Conservation (phyloP, 2,329 filamentous ascomycete genomes). For the Alternaria tenuissima region DNA sequence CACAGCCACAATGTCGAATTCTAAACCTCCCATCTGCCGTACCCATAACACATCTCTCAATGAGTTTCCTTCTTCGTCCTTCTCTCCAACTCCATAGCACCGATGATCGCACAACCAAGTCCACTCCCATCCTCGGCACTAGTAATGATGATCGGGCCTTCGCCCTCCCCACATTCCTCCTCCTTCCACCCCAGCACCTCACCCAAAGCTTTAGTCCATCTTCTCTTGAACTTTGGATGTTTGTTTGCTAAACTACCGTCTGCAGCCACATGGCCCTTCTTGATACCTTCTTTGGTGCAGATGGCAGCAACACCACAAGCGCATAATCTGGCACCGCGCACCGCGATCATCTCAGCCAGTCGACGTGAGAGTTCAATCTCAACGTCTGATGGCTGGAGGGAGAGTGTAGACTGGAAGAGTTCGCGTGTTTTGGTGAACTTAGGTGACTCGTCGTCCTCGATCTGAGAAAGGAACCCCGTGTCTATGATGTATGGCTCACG, state of each 20-base stretch:
- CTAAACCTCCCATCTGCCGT: background rate
- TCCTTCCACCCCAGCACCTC: slow-evolving; percentile 51
- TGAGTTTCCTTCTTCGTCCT: background rate
- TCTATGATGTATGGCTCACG: slow-evolving; percentile 85
- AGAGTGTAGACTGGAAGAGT: slow-evolving; percentile 33
- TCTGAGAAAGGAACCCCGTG: slow-evolving; percentile 85
- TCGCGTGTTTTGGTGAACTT: slow-evolving; percentile 27
- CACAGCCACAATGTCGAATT: background rate
- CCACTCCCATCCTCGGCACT: slow-evolving; percentile 54
- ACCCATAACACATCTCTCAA: background rate
- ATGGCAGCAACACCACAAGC: slow-evolving; percentile 52
- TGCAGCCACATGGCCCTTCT: slow-evolving; percentile 48
- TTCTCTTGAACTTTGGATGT: slow-evolving; percentile 52
- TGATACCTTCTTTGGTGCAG: slow-evolving; percentile 43
- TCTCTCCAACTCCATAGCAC: slow-evolving; percentile 42
- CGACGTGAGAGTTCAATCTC: slow-evolving; percentile 41
- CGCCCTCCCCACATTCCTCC: slow-evolving; percentile 18
- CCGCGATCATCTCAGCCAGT: slow-evolving; percentile 44
- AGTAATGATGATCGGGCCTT: slow-evolving; percentile 50
- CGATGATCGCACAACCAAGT: slow-evolving; percentile 50
- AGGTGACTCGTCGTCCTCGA: slow-evolving; percentile 69
- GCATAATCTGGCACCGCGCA: slow-evolving; percentile 48
- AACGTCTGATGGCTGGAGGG: slow-evolving; percentile 26
- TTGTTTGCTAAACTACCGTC: slow-evolving; percentile 54
- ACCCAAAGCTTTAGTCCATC: slow-evolving; percentile 52